Evolutionary conservation across 73 alveolate genomes (phyloP).

Genomic region (Breviolum minutum): DNA sequence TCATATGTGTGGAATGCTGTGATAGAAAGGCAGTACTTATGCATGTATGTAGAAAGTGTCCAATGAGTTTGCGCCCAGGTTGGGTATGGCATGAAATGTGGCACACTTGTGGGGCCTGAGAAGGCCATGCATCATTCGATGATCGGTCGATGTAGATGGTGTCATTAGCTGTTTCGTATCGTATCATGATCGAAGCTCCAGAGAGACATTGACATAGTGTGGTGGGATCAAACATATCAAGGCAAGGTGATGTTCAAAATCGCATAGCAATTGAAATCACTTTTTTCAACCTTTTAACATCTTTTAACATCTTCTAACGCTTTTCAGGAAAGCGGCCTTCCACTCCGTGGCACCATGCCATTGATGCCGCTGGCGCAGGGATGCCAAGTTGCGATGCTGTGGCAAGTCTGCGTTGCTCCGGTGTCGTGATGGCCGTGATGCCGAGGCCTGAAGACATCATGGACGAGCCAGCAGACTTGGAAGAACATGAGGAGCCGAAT

Average conservation of each 20-base stretch:
- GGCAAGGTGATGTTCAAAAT: too few relatives aligned
- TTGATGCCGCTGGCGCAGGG: slow-evolving; percentile 58
- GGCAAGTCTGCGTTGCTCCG: neutral
- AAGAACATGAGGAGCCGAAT: slow-evolving; percentile 89
- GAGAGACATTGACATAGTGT: too few relatives aligned
- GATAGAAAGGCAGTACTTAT: neutral
- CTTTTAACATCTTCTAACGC: too few relatives aligned
- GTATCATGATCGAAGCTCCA: too few relatives aligned
- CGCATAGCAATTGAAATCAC: too few relatives aligned
- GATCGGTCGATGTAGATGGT: neutral
- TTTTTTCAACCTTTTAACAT: too few relatives aligned
- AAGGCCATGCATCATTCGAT: neutral
- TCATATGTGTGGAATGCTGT: too few relatives aligned
- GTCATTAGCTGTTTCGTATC: neutral
- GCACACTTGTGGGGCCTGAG: slow-evolving; percentile 82
- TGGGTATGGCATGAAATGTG: slow-evolving; percentile 86
- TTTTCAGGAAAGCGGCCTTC: slow-evolving; percentile 84
- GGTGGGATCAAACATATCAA: too few relatives aligned
- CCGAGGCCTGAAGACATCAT: slow-evolving; percentile 73
- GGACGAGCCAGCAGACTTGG: slow-evolving; percentile 87
- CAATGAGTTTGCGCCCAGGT: neutral
- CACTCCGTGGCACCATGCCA: slow-evolving; percentile 84
- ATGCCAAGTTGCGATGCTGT: neutral
- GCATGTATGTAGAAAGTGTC: neutral
- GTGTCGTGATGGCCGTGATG: neutral